Evolutionary conservation across 1,284 basidiomycete species (phyloP).

Genomic region (Microbotryum violaceum): DNA sequence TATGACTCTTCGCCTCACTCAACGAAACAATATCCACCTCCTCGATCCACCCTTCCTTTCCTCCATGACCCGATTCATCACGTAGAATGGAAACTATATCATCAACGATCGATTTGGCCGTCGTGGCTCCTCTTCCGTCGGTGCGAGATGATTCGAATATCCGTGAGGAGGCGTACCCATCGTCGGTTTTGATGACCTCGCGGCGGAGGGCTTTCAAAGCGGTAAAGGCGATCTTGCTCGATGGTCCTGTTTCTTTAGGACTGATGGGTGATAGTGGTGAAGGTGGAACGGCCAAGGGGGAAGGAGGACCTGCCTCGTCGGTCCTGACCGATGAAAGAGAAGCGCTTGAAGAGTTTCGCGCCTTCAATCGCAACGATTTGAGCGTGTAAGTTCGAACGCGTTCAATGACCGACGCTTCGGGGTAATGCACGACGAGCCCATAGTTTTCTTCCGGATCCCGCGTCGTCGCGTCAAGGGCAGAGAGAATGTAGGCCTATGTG

Average conservation of each 20-base stretch:
- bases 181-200: constrained; percentile 32
- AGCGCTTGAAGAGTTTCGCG: constrained; percentile 1
- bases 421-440: constrained; percentile 72
- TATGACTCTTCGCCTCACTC: constrained; percentile 21
- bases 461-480: constrained; percentile 79
- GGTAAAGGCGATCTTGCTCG: constrained; percentile 32
- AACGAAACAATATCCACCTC: constrained; percentile 73
- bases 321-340: neutral
- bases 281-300: neutral
- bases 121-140: constrained; percentile 57
- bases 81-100: constrained; percentile 62
- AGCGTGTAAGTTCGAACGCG: constrained; percentile 79
- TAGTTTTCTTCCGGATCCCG: constrained; percentile 71
- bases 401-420: constrained; percentile 53
- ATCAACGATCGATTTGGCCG: constrained; percentile 67
- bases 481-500: constrained; percentile 82
- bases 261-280: neutral
- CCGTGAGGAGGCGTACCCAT: constrained; percentile 41
- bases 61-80: constrained; percentile 49
- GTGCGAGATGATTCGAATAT: constrained; percentile 69
- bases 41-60: constrained; percentile 49
- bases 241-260: constrained; percentile 4
- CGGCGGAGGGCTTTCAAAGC: constrained; percentile 47
- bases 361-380: constrained; percentile 26
- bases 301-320: neutral